Conservation (phyloP, 169 alveolate species). For the Miamiensis avidus region DNA sequence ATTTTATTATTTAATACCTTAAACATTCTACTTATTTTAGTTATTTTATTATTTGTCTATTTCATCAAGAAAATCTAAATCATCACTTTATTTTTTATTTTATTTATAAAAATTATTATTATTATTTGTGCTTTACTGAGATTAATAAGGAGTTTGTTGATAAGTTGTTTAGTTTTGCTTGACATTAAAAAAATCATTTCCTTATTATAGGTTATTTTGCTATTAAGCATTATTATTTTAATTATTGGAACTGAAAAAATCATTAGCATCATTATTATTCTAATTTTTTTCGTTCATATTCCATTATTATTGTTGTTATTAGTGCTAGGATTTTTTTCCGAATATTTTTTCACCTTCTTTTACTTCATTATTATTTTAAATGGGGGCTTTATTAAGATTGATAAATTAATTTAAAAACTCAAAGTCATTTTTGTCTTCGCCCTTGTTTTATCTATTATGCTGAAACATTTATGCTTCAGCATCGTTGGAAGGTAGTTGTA, state of each 20-base stretch:
- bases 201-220: background rate
- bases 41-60: background rate
- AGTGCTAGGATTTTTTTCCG: background rate
- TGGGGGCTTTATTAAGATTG: background rate
- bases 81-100: background rate
- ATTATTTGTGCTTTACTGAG: too few species aligned
- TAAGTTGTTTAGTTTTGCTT: too few species aligned
- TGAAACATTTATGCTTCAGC: background rate
- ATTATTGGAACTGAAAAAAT: background rate
- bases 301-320: too few species aligned
- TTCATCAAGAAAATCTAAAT: background rate
- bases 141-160: background rate
- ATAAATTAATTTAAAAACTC: background rate
- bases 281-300: background rate
- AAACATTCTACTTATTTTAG: too few species aligned
- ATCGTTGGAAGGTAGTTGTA: background rate
- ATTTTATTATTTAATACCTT: too few species aligned
- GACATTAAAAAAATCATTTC: background rate
- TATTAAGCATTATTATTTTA: too few species aligned
- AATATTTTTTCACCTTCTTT: background rate
- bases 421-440: background rate
- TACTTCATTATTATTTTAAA: background rate
- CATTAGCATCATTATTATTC: background rate
- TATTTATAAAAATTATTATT: too few species aligned
- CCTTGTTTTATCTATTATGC: background rate